Base-by-base conservation (phyloP, 768 basidiomycete species). In the Boletus coccyginus region DNA sequence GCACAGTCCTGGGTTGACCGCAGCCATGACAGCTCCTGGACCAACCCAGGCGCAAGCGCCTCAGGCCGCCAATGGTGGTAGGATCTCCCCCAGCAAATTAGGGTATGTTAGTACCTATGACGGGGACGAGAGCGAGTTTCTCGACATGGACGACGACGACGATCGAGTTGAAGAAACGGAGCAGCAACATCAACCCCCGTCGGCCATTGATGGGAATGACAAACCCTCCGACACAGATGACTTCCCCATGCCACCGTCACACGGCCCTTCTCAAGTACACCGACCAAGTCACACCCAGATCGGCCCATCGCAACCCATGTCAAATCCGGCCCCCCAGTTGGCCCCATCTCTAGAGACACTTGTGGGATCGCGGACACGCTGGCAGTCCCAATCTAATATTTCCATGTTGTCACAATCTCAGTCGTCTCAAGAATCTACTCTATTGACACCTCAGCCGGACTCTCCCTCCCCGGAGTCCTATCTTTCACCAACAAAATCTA, bases 141-240 rank as follows among this genome's bases (percentile, higher is more conserved):
- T 90, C 48, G 88, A 91, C 63, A 71, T 89, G 73, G 70, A 61
- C 32, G 77, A 70, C 17, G 77, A 75, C 52, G 74, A 72, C 32
- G 74, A 70, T 17, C 42, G 35, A 12, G 14, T 36, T 13, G 69
- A 63, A 27, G 62, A 61, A 33, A 41, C 42, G n/a, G 58, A 60
- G 24, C 58, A 53, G 2, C 58, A 60, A 42, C 55, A 49, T 43
- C 56, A 53, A 10, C 50, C 40, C 19, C 38, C 49, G 29, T 50
- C 47, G 17, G n/a, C 45, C 54, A 57, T 59, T 41, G 39, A 62
- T 17, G 54, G n/a, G 43, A 51, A 58, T 21, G 61, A 65, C 50
- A 78, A 73, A 60, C 69, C 74, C 56, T 66, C 78, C 10, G 76
- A 70, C 13, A 73, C 74, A 10, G 82, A 84, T 52, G 80, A 84